Evolutionary conservation across 1,139 yeast species (phyloP), one percentile per base, ranked within the genome.

Genomic region (Pichia sp.): DNA sequence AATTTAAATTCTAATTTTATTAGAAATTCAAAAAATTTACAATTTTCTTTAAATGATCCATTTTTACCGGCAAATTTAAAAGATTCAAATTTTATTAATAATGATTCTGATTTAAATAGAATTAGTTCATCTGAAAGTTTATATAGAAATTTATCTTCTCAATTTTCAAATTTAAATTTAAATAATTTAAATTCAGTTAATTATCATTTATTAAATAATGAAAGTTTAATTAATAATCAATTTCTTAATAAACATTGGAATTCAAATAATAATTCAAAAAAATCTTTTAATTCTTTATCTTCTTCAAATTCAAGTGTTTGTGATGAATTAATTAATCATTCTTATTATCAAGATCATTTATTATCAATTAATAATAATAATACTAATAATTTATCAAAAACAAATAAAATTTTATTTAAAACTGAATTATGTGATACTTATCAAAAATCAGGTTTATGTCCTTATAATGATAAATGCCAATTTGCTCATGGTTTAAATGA

Each of bases 401-500:
- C 44, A 2, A 86, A 85, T 64, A 82, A 86, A 46, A 84, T 78
- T 54, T 73, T 89, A 44, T 89, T 88, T 75, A 89, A 89, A 70
- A 89, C 97, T 0, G 97, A 89, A 67, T 74, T 89, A 52, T 89
- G 97, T 67, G 86, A 83, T 36, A 81, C 90, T 37, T 89, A 74
- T 65, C 78, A 82, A 65, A 82, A 79, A 58, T 76, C 79, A 55
- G 92, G 92, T 30, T 62, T 66, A 51, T 89, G 97, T 66, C 95
- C 95, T 8, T 89, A 89, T 64, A 95, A 95, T 3, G 76, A 78
- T 57, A 89, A 89, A 69, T 89, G 97, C 65, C 97, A 89, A 68
- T 89, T 89, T 74, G 97, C 97, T 7, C 97, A 89, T 61, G 97
- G 97, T 28, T 74, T 78, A 40, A 70, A 76, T 50, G 97, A 89